Evolutionary conservation across 345 rosid species (phyloP).

Genomic region (Linum usitatissimum): DNA sequence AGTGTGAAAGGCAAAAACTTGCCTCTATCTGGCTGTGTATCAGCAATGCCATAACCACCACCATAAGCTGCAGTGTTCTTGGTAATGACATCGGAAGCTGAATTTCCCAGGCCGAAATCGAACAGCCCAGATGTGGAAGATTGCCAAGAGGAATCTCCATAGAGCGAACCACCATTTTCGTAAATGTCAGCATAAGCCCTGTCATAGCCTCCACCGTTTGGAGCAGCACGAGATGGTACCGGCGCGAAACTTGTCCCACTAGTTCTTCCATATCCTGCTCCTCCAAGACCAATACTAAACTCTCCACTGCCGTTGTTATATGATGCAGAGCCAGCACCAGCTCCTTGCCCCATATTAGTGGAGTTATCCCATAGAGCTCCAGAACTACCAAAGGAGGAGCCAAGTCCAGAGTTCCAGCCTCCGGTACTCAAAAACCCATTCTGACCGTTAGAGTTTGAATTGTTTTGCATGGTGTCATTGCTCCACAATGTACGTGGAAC

Average conservation of each 20-base stretch:
- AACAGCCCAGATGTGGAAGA: constrained; percentile 32
- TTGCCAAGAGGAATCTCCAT: constrained; percentile 41
- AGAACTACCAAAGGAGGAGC: constrained; percentile 22
- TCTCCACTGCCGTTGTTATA: constrained; percentile 28
- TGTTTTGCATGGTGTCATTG: constrained; percentile 31
- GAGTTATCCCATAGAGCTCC: constrained; percentile 58
- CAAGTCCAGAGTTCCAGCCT: constrained; percentile 41
- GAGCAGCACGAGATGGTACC: constrained; percentile 21
- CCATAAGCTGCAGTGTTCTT: constrained; percentile 37
- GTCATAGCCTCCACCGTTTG: constrained; percentile 29
- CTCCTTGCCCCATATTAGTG: constrained; percentile 26
- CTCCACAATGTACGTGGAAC: constrained; percentile 59
- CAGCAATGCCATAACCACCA: constrained; percentile 44
- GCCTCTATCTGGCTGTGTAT: constrained; percentile 60
- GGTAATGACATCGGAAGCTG: constrained; percentile 36
- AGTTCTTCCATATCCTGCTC: constrained; percentile 41
- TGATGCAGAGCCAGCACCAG: constrained; percentile 23
- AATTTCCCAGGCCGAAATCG: constrained; percentile 39
- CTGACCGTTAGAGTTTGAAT: constrained; percentile 27
- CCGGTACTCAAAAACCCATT: constrained; percentile 12
- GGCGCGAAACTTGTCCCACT: constrained; percentile 16
- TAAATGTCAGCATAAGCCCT: constrained; percentile 27
- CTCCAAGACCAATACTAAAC: constrained; percentile 25
- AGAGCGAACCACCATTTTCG: constrained; percentile 24
- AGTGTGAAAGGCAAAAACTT: not conserved